Percentiles rank a stretch among this genome's conserved stretches.
phyloP scores from a whole-genome alignment of 352 stramenopile species.

The Phytophthora brassicae region DNA sequence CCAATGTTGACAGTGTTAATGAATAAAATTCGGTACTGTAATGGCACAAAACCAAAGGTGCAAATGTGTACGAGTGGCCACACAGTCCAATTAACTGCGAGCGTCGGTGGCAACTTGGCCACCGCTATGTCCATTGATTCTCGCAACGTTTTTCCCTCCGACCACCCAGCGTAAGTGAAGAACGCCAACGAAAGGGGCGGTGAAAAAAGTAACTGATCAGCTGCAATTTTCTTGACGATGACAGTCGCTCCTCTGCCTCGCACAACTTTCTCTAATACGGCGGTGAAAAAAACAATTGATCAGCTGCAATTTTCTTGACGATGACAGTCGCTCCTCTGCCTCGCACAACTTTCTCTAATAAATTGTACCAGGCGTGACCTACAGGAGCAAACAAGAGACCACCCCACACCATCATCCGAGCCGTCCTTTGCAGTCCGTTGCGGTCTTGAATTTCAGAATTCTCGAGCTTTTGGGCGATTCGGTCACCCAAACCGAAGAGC shows the following conservation, averaged over 20 bases:
- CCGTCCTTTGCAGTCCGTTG: conserved; percentile 33
- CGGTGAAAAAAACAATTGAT: conserved; percentile 43
- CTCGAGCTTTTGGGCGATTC: conserved; percentile 57
- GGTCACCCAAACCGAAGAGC: conserved; percentile 72
- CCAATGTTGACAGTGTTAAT: conserved; percentile 48
- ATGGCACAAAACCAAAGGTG: conserved; percentile 47
- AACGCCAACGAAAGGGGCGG: conserved; percentile 37
- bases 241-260: conserved; percentile 21
- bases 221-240: conserved; percentile 42
- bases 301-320: conserved; percentile 42
- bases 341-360: conserved; percentile 63
- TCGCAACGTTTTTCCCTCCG: conserved; percentile 28
- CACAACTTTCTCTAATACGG: conserved; percentile 64
- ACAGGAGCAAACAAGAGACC: conserved; percentile 83
- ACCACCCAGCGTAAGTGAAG: conserved; percentile 38
- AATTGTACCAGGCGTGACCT: conserved; percentile 91
- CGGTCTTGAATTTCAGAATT: conserved; percentile 10
- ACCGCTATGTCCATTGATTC: conserved; percentile 27
- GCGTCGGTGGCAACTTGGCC: conserved; percentile 37
- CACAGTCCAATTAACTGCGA: conserved; percentile 45
- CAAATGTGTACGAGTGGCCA: conserved; percentile 47
- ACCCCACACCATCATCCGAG: conserved; percentile 84
- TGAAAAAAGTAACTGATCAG: conserved; percentile 42
- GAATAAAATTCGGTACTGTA: conserved; percentile 53
- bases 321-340: conserved; percentile 24